Base-by-base conservation (phyloP, 805 yeast genomes). In the Wickerhamiella azymoides region DNA sequence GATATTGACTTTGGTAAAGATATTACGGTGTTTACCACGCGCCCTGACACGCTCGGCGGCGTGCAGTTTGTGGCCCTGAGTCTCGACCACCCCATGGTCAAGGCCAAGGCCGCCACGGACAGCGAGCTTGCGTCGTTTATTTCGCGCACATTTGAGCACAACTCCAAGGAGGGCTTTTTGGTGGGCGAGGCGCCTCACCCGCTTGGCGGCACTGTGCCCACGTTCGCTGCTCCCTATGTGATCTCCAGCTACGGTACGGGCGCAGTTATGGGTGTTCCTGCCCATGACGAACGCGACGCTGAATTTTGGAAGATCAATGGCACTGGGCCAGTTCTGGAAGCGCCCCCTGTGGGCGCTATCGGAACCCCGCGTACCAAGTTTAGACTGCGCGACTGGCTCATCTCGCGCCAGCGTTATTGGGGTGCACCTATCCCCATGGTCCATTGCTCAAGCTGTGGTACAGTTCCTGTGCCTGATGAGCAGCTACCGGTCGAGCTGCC, bases 201-300 rank as follows among this genome's bases (percentile, higher is more conserved):
- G 1, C 62, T 88, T 1, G 58, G 55, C 28, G 59, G 66, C 1
- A 57, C 61, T 2, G 48, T 89, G 5, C 96, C 96, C 0, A 76
- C 89, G 0, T 92, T 74, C 65, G 88, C 73, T 2, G 96, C 97
- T 0, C 94, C 96, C 0, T 92, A 88, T 61, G 97, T 89, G 0
- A 59, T 89, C 30, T 77, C 82, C 3, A 65, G 73, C 3, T 89
- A 89, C 58, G 96, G 96, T 0, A 76, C 76, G 47, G 95, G 96
- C 35, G 94, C 95, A 0, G 97, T 89, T 0, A 89, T 92, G 97
- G 98, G 98, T 1, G 84, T 93, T 55, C 98, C 98, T 2, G 95
- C 82, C 0, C 96, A 88, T 61, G 97, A 92, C 61, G 66, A 68
- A 39, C 71, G 97, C 50, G 98, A 92, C 57, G 75, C 59, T 54